A percentile compares a stretch with the other conserved stretches of the same genome.
Evolutionary conservation across 768 basidiomycete genomes (phyloP).

Genomic region (Mycena rosella): DNA sequence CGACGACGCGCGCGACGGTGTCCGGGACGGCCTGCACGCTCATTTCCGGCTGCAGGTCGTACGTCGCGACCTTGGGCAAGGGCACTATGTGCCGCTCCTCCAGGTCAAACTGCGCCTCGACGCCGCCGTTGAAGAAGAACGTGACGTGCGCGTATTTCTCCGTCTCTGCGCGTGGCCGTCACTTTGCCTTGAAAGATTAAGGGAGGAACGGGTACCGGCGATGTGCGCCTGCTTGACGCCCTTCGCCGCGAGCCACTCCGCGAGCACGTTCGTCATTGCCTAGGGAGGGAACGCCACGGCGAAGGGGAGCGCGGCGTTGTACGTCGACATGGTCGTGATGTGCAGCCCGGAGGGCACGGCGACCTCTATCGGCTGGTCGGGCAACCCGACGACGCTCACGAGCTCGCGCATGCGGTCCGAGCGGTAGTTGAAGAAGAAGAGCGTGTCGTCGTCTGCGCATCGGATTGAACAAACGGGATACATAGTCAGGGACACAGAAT

Average conservation of each 20-base stretch:
- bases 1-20: slow-evolving; percentile 89
- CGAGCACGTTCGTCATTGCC: slow-evolving; percentile 93
- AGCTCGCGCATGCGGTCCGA: slow-evolving; percentile 98
- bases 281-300: slow-evolving; percentile 93
- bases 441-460: slow-evolving; percentile 78
- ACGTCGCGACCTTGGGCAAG: slow-evolving; percentile 84
- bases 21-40: slow-evolving; percentile 89
- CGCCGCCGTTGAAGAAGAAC: slow-evolving; percentile 98
- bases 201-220: slow-evolving; percentile 67
- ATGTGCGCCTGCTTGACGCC: slow-evolving; percentile 90
- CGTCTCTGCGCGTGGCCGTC: slow-evolving; percentile 69
- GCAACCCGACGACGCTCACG: slow-evolving; percentile 80
- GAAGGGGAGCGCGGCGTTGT: slow-evolving; percentile 94
- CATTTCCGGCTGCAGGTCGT: slow-evolving; percentile 60
- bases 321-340: slow-evolving; percentile 94
- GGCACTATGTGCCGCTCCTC: slow-evolving; percentile 92
- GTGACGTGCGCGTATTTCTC: slow-evolving; percentile 99
- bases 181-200: neutral
- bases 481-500: neutral
- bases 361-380: slow-evolving; percentile 88
- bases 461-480: slow-evolving; percentile 3
- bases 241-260: slow-evolving; percentile 88
- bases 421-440: slow-evolving; percentile 98
- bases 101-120: slow-evolving; percentile 88
- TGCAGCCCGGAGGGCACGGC: slow-evolving; percentile 57